Evolutionary conservation across 768 basidiomycete genomes (phyloP), one percentile per base, ranked within the genome.

Genomic region (Clavulina sp.): DNA sequence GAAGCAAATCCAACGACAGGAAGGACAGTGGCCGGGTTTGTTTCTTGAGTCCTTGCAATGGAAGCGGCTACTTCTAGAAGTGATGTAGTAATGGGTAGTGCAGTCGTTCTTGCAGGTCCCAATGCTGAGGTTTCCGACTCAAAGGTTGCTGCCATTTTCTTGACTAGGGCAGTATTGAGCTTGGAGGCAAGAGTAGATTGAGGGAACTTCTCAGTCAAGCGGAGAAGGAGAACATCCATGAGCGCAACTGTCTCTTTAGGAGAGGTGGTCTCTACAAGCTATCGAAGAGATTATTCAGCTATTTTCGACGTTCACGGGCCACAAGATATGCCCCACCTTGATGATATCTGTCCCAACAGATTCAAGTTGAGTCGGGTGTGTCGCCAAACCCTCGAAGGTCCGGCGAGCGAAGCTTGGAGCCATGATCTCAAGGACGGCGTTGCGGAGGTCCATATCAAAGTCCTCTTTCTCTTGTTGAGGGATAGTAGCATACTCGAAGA

Each of bases 401-500:
- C 13, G 9, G 13, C 13, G 13, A 24, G 13, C 43, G 13, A 19
- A 9, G 34, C 19, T 9, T 9, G 9, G 9, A 19, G 43, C 26
- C 24, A 46, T 13, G 24, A 46, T 13, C 24, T 16, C 26, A 9
- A 46, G 13, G 43, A 46, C 43, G 1, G 13, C 13, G 26, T 26
- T 24, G 13, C 43, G 43, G 16, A 46, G 43, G 13, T 46, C 43
- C 26, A 28, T 13, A 13, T 9, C 9, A 28, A 13, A 24, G 9
- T 13, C 24, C 26, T 9, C 43, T 9, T 28, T 24, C 9, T 46
- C 24, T 13, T 28, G n/a, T n/a, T n/a, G n/a, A n/a, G n/a, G n/a
- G n/a, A n/a, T 28, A 13, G 26, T 28, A 13, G 26, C 13, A 60
- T 84, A 81, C 59, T 84, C 82, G 58, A 74, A 81, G 3, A 84